Conservation (phyloP, 1,284 basidiomycete genomes). For the Thelephora terrestris region DNA sequence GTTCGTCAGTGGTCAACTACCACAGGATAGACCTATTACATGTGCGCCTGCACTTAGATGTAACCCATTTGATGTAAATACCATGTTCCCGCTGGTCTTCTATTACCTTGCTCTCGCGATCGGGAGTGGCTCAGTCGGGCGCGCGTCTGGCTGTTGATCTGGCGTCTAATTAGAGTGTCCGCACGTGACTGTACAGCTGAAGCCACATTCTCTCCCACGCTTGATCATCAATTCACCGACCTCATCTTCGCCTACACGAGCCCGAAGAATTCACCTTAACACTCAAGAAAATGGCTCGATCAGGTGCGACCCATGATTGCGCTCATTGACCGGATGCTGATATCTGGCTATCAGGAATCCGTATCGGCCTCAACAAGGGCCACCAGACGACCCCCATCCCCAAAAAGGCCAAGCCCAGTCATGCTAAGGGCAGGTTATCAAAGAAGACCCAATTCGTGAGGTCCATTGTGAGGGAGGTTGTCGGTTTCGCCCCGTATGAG, state of each 20-base stretch:
- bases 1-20: conserved; percentile 35
- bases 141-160: conserved; percentile 1
- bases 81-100: too few relatives aligned
- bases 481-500: conserved; percentile 98
- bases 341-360: conserved; percentile 54
- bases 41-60: not conserved
- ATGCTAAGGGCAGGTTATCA: conserved; percentile 87
- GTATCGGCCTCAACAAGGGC: conserved; percentile 87
- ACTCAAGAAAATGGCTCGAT: conserved; percentile 63
- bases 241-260: conserved; percentile 13
- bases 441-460: conserved; percentile 87
- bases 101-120: not conserved
- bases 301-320: conserved; percentile 36
- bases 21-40: not conserved
- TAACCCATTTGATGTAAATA: not conserved
- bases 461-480: conserved; percentile 88
- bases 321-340: conserved; percentile 4
- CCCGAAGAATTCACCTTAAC: conserved; percentile 40
- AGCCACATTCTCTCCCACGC: conserved; percentile 26
- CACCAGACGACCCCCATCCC: conserved; percentile 86
- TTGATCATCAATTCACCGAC: conserved; percentile 5
- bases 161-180: conserved; percentile 11
- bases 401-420: conserved; percentile 72
- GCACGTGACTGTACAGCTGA: conserved; percentile 34
- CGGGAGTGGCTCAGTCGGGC: not conserved